Conservation (phyloP, 495 filamentous ascomycete species). For the Daldinia caldariorum region DNA sequence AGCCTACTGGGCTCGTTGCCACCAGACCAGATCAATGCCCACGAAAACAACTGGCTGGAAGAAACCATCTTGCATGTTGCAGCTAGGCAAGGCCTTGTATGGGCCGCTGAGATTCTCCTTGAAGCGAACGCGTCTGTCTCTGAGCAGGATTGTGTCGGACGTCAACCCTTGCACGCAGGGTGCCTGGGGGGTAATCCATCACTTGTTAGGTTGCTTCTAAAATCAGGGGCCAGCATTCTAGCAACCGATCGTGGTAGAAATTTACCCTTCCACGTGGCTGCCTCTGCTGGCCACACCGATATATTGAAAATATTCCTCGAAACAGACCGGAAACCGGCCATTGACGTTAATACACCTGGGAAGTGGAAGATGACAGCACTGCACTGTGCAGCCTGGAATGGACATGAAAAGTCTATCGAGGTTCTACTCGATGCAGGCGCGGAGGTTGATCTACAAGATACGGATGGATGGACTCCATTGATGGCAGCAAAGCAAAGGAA, state of each 20-base stretch:
- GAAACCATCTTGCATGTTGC: conserved; percentile 18
- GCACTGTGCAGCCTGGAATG: conserved; percentile 1
- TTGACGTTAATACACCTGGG: not conserved
- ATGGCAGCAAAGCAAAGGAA: conserved; percentile 8
- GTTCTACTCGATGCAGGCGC: not conserved
- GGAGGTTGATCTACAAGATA: not conserved
- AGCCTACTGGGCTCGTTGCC: not conserved
- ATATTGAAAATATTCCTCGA: not conserved
- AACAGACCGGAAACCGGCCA: too few species aligned
- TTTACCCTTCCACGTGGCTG: not conserved
- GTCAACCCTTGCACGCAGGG: not conserved
- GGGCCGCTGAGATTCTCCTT: conserved; percentile 9
- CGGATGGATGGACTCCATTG: conserved; percentile 16
- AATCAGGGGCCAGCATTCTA: not conserved
- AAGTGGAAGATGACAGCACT: conserved; percentile 8
- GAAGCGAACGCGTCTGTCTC: conserved; percentile 4
- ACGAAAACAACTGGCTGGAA: not conserved
- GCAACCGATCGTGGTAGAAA: not conserved
- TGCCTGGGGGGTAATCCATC: not conserved
- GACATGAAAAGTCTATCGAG: not conserved
- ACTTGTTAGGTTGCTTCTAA: not conserved
- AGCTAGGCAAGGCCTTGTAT: conserved; percentile 1
- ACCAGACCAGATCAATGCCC: conserved; percentile 3
- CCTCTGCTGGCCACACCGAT: not conserved
- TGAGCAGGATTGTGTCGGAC: not conserved